Evolutionary conservation across 345 rosid species (phyloP), one percentile per base, ranked within the genome.

Genomic region (Gossypium australe): DNA sequence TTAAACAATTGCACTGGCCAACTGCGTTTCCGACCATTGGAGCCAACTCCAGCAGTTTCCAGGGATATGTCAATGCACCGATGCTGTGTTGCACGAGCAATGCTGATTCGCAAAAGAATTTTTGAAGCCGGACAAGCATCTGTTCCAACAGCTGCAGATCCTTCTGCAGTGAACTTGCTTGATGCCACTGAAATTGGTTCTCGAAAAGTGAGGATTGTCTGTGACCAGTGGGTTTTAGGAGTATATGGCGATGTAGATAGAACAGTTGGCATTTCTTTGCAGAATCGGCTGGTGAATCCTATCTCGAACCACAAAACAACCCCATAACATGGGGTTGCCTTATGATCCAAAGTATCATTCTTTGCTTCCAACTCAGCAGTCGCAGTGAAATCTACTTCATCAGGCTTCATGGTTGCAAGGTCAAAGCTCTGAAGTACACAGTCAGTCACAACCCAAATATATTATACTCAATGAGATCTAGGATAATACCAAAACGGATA

Each of bases 251-350:
- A 93, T 61, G 99, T 91, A 13, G 99, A 90, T 79, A 95, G 78
- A 47, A 89, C 77, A 13, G 87, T 82, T 16, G 98, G 90, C 49
- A 76, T 82, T 80, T 93, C 96, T 87, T 84, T 91, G 92, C 99
- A 95, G 86, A 91, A 93, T 75, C 98, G 86, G 80, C 75, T 29
- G 11, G 96, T 89, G 79, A 95, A 95, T 78, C 93, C 97, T 43
- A 97, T 88, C 14, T 95, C 98, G 2, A 95, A 95, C 99, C 99
- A 93, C 75, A 95, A 60, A 24, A 93, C 97, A 51, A 89, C 78
- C 49, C 99, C 99, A 68, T 88, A 85, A 74, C 99, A 95, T 73
- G 78, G 74, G 75, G 82, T 80, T 71, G 72, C 12, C 48, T 80
- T 58, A 2, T 77, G 58, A 38, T 71, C 75, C 17, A 34, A 20